Evolutionary conservation across 768 basidiomycete species (phyloP).

Genomic region (Macrocybe gigantea): DNA sequence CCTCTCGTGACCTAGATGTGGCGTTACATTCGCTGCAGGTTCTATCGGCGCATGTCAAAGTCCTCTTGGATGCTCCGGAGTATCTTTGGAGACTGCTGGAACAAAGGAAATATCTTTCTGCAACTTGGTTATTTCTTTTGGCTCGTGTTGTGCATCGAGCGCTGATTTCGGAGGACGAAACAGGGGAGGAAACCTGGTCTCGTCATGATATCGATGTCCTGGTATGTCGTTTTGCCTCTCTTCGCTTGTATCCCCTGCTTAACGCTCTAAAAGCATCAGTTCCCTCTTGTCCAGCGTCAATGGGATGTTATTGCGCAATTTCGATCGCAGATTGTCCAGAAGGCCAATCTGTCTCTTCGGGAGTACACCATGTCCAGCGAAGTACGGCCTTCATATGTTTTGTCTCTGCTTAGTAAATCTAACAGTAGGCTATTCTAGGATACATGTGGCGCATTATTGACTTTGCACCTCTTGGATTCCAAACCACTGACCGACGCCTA

Average conservation of each 20-base stretch:
- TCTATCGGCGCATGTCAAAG: conserved; percentile 83
- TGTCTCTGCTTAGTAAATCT: neutral
- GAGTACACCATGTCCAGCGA: conserved; percentile 46
- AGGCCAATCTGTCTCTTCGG: conserved; percentile 78
- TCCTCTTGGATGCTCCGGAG: conserved; percentile 90
- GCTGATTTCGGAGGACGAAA: conserved; percentile 56
- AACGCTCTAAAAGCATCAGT: conserved; percentile 53
- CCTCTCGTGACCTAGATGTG: conserved; percentile 37
- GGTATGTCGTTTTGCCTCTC: conserved; percentile 30
- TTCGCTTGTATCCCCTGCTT: neutral
- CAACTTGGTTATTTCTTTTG: conserved; percentile 84
- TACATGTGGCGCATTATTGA: conserved; percentile 71
- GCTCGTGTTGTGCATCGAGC: conserved; percentile 81
- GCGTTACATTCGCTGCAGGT: conserved; percentile 66
- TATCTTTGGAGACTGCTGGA: conserved; percentile 87
- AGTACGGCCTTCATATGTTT: conserved; percentile 27
- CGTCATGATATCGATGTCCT: conserved; percentile 55
- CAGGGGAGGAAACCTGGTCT: conserved; percentile 57
- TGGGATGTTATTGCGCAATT: conserved; percentile 90
- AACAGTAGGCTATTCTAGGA: conserved; percentile 35
- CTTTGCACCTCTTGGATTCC: conserved; percentile 87
- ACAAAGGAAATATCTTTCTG: conserved; percentile 69
- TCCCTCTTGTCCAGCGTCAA: conserved; percentile 86
- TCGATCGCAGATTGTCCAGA: conserved; percentile 82
- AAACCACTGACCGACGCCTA: conserved; percentile 72